Percentiles rank a stretch among this genome's conserved stretches.
Evolutionary conservation across 805 yeast species (phyloP).

Genomic region (Maudiozyma turicensis): DNA sequence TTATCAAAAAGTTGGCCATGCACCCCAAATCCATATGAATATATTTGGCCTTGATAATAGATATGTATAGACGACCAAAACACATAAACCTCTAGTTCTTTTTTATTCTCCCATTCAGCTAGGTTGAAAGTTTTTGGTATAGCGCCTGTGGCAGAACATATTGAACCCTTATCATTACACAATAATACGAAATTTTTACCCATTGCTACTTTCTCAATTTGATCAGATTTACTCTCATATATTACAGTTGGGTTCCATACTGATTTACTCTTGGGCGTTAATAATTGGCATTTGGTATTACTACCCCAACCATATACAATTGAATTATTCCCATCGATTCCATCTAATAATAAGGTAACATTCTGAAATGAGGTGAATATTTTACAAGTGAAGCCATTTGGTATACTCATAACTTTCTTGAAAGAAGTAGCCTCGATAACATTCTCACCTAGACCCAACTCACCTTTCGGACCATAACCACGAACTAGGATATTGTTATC

Average conservation of each 20-base stretch:
- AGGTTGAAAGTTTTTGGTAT: constrained; percentile 13
- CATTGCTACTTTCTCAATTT: constrained; percentile 14
- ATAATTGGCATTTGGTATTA: constrained; percentile 39
- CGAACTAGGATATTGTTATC: constrained; percentile 36
- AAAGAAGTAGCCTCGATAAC: constrained; percentile 3
- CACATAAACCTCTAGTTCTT: constrained; percentile 7
- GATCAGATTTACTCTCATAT: constrained; percentile 1
- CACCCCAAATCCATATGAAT: constrained; percentile 63
- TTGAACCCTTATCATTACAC: constrained; percentile 8
- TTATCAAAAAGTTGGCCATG: constrained; percentile 53
- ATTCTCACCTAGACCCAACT: constrained; percentile 46
- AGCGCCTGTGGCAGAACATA: constrained; percentile 10
- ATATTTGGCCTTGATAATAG: constrained; percentile 18
- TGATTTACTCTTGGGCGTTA: constrained; percentile 15
- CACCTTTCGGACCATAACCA: constrained; percentile 68
- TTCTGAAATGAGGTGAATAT: constrained; percentile 31
- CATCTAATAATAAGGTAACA: constrained; percentile 54
- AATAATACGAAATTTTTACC: constrained; percentile 24
- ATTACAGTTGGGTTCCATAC: constrained; percentile 13
- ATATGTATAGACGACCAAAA: constrained; percentile 82
- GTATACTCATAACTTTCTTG: constrained; percentile 7
- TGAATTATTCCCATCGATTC: constrained; percentile 35
- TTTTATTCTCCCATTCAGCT: constrained; percentile 7
- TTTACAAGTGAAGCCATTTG: constrained; percentile 1
- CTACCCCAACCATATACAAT: constrained; percentile 41